phyloP scores from a whole-genome alignment of 2,329 filamentous ascomycete species.

The Exophiala alcalophila region DNA sequence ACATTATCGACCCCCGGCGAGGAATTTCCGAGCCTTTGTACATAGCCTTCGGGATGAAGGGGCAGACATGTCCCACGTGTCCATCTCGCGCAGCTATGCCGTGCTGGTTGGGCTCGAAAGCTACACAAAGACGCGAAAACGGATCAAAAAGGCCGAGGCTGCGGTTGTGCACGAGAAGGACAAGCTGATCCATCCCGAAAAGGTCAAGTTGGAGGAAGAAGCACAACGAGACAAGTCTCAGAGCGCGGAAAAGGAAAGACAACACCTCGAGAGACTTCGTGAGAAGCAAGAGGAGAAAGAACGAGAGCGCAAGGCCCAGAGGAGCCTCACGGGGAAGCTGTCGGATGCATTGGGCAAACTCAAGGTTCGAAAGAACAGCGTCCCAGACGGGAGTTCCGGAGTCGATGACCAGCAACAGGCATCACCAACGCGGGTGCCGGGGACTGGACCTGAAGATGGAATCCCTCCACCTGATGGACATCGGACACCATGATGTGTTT shows the following conservation, averaged over 20 bases:
- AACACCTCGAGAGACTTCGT: slow-evolving; percentile 38
- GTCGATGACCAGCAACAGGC: slow-evolving; percentile 8
- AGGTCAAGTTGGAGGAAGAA: slow-evolving; percentile 47
- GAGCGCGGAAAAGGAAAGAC: slow-evolving; percentile 60
- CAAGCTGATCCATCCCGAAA: slow-evolving; percentile 61
- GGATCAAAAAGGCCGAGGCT: slow-evolving; percentile 56
- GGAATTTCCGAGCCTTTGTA: slow-evolving; percentile 80
- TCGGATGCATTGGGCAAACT: slow-evolving; percentile 14
- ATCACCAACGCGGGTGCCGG: slow-evolving; percentile 23
- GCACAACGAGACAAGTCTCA: slow-evolving; percentile 57
- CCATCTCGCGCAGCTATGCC: slow-evolving; percentile 76
- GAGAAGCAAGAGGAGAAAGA: slow-evolving; percentile 12
- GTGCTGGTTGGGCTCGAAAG: slow-evolving; percentile 79
- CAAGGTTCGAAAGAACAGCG: slow-evolving; percentile 2
- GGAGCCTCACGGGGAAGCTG: slow-evolving; percentile 11
- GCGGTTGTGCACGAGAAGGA: slow-evolving; percentile 55
- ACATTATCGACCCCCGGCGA: slow-evolving; percentile 56
- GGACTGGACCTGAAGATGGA: slow-evolving; percentile 32
- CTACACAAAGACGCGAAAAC: slow-evolving; percentile 67
- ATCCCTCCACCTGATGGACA: slow-evolving; percentile 31
- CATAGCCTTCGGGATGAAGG: slow-evolving; percentile 67
- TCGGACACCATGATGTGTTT: too few species aligned
- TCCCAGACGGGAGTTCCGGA: background rate
- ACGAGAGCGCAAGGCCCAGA: slow-evolving; percentile 9
- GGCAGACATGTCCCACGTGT: slow-evolving; percentile 75